Evolutionary conservation across 2,329 filamentous ascomycete species (phyloP).

Genomic region (Arthrinium puccinioides): DNA sequence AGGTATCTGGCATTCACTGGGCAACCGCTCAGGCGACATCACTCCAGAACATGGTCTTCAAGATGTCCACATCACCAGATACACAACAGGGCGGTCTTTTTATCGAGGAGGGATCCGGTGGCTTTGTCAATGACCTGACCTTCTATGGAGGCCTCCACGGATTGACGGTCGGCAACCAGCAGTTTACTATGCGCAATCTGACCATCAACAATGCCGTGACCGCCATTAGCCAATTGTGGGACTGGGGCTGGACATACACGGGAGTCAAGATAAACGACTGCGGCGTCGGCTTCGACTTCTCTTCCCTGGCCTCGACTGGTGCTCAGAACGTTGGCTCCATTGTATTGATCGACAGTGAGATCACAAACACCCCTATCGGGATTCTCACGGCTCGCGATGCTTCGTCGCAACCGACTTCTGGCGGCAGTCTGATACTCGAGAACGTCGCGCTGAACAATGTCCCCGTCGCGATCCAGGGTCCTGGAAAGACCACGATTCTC

Average conservation of each 20-base stretch:
- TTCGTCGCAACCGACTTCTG: slow-evolving; percentile 25
- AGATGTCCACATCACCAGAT: slow-evolving; percentile 35
- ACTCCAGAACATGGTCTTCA: slow-evolving; percentile 51
- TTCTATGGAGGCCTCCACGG: slow-evolving; percentile 68
- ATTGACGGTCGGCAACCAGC: slow-evolving; percentile 48
- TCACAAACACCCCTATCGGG: slow-evolving; percentile 59
- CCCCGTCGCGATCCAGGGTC: slow-evolving; percentile 33
- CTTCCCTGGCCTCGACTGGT: slow-evolving; percentile 33
- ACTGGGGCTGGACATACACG: slow-evolving; percentile 72
- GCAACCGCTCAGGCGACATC: slow-evolving; percentile 58
- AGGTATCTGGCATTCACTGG: slow-evolving; percentile 56
- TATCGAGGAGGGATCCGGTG: slow-evolving; percentile 58
- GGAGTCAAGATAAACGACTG: slow-evolving; percentile 57
- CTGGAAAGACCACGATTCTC: slow-evolving; percentile 44
- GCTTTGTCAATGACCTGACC: slow-evolving; percentile 60
- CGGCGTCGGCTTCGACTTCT: slow-evolving; percentile 60
- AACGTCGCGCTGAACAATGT: slow-evolving; percentile 38
- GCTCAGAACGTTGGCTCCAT: slow-evolving; percentile 64
- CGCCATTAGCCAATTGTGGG: slow-evolving; percentile 66
- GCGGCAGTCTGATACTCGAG: slow-evolving; percentile 38
- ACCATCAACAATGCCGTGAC: slow-evolving; percentile 58
- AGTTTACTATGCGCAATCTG: slow-evolving; percentile 64
- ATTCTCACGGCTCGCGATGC: slow-evolving; percentile 52
- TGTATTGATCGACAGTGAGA: slow-evolving; percentile 65
- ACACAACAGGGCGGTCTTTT: slow-evolving; percentile 51